These are phyloP conservation scores for Phlegmacium glaucopus DNA, from an alignment of 768 basidiomycete genomes.

Conservation along the genomic window DNA sequence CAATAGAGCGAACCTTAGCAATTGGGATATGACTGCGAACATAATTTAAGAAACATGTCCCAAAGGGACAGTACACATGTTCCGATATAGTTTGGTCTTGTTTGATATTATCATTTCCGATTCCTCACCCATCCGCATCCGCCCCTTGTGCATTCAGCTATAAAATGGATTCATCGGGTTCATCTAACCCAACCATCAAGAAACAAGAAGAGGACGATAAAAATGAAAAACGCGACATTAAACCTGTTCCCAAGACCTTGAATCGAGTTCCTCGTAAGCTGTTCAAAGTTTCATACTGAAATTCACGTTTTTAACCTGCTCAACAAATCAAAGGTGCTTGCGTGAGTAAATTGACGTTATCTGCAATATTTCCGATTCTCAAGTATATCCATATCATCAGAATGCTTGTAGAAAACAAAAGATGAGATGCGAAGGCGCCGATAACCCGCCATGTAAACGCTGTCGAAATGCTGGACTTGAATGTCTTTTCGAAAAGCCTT, in stretches of 20 bases:
- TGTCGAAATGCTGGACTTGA: constrained; percentile 88
- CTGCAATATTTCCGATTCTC: constrained; percentile 10
- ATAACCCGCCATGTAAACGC: constrained; percentile 94
- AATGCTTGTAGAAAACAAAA: constrained; percentile 96
- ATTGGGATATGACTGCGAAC: constrained; percentile 46
- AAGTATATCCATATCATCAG: constrained; percentile 36
- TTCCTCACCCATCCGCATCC: constrained; percentile 27
- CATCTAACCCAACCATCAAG: constrained; percentile 37
- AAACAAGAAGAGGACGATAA: constrained; percentile 63
- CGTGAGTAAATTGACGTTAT: constrained; percentile 40
- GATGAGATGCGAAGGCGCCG: constrained; percentile 96
- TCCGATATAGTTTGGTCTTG: constrained; percentile 16
- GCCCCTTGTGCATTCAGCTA: constrained; percentile 17
- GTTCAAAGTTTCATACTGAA: constrained; percentile 12
- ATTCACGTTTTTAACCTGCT: constrained; percentile 11
- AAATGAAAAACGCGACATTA: constrained; percentile 61
- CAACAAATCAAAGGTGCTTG: constrained; percentile 61
- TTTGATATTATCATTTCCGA: constrained; percentile 14
- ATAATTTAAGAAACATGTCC: constrained; percentile 26
- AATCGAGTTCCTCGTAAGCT: constrained; percentile 85
- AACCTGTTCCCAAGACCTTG: constrained; percentile 72
- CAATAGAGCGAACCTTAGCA: constrained; percentile 38
- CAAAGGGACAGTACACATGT: constrained; percentile 8
- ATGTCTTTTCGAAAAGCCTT: constrained; percentile 94
- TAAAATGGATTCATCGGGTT: constrained; percentile 34